A percentile compares a stretch with the other conserved stretches of the same genome.
phyloP scores from a whole-genome alignment of 169 alveolate genomes.

The Cryptosporidium canis region DNA sequence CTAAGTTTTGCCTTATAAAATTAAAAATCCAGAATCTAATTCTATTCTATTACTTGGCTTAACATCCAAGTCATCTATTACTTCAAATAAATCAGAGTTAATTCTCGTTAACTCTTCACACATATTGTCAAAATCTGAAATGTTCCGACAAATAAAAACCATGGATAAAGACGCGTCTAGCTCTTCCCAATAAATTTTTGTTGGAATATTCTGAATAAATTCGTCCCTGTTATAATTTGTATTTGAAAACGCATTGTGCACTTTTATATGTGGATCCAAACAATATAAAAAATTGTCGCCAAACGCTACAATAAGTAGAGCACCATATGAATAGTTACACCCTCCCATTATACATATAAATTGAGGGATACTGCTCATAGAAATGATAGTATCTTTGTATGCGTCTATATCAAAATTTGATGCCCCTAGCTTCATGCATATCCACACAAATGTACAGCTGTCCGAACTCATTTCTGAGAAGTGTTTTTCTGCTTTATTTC shows the following conservation, averaged over 20 bases:
- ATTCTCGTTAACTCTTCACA: conserved; percentile 6
- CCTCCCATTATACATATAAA: conserved; percentile 66
- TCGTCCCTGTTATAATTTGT: conserved; percentile 28
- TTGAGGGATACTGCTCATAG: conserved; percentile 44
- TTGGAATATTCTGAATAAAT: conserved; percentile 44
- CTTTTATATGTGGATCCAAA: conserved; percentile 54
- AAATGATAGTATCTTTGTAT: conserved; percentile 47
- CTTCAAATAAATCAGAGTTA: conserved; percentile 45
- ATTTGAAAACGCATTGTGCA: background rate
- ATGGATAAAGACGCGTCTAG: conserved; percentile 40
- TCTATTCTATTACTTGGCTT: background rate
- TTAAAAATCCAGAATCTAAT: conserved; percentile 13
- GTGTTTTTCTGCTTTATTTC: background rate
- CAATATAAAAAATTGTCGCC: conserved; percentile 31
- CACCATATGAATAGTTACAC: conserved; percentile 13
- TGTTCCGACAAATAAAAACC: conserved; percentile 18
- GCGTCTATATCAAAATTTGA: background rate
- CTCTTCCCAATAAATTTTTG: conserved; percentile 46
- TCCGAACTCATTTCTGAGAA: background rate
- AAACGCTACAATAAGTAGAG: conserved; percentile 32
- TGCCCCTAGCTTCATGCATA: conserved; percentile 52
- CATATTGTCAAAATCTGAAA: conserved; percentile 38
- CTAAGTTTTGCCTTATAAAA: background rate
- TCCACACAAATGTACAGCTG: conserved; percentile 49
- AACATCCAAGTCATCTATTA: background rate